These are phyloP conservation scores for Exophiala viscosa DNA, from an alignment of 2,329 filamentous ascomycete species.

Conservation along the genomic window DNA sequence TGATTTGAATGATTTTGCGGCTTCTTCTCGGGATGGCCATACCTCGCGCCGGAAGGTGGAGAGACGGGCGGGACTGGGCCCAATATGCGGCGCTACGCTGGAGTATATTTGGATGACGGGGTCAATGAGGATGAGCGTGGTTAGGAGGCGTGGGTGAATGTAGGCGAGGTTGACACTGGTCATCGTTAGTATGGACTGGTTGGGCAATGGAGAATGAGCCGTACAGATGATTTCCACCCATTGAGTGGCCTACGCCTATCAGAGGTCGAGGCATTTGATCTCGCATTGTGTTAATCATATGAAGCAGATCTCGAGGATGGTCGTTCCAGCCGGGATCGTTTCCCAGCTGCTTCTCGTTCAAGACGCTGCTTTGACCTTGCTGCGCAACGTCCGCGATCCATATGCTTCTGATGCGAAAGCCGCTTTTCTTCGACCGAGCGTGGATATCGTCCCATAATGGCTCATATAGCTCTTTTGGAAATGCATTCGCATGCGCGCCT, in stretches of 20 bases:
- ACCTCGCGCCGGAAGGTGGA: constrained; percentile 71
- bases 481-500: constrained; percentile 53
- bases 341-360: constrained; percentile 69
- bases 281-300: constrained; percentile 41
- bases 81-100: constrained; percentile 40
- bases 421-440: constrained; percentile 52
- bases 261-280: constrained; percentile 54
- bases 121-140: constrained; percentile 69
- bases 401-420: constrained; percentile 63
- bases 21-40: constrained; percentile 74
- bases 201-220: background rate
- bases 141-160: constrained; percentile 72
- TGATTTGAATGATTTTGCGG: constrained; percentile 62
- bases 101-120: constrained; percentile 36
- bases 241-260: constrained; percentile 81
- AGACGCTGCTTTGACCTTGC: constrained; percentile 68
- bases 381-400: constrained; percentile 78
- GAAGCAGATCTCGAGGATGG: constrained; percentile 71
- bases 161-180: constrained; percentile 37
- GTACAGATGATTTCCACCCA: constrained; percentile 64
- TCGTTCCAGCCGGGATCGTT: constrained; percentile 80
- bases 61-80: constrained; percentile 55
- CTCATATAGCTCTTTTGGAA: constrained; percentile 69
- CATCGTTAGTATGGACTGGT: constrained; percentile 25
- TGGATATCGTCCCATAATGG: constrained; percentile 77